Percentiles rank a stretch among this genome's conserved stretches.
Conservation (phyloP, 352 stramenopile species). For the Globisporangium uncinulatum region DNA sequence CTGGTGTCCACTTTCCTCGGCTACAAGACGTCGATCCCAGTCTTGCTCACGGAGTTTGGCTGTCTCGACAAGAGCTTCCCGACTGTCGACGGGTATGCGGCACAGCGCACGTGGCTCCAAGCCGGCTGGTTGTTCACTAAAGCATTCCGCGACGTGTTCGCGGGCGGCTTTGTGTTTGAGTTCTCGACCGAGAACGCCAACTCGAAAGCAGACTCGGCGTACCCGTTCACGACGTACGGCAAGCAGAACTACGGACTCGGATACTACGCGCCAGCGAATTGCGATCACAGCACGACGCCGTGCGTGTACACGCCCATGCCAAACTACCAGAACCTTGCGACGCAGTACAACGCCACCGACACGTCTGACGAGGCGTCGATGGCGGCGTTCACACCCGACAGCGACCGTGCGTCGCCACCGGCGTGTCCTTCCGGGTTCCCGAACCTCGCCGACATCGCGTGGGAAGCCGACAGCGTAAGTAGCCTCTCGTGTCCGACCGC, state of each 20-base stretch:
- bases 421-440: conserved; percentile 19
- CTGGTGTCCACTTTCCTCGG: conserved; percentile 51
- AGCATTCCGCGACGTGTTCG: conserved; percentile 48
- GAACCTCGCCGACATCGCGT: conserved; percentile 26
- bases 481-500: conserved; percentile 21
- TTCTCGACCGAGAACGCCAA: conserved; percentile 78
- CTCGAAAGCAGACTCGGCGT: conserved; percentile 38
- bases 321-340: conserved; percentile 63
- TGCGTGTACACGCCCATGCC: conserved; percentile 77
- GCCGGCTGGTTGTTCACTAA: conserved; percentile 46
- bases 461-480: conserved; percentile 31
- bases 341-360: conserved; percentile 40
- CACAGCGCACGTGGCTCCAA: conserved; percentile 61
- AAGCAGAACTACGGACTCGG: conserved; percentile 83
- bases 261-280: conserved; percentile 72
- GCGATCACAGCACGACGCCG: conserved; percentile 41
- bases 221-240: conserved; percentile 70
- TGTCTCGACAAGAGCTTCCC: conserved; percentile 62
- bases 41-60: conserved; percentile 81
- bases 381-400: conserved; percentile 28
- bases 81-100: conserved; percentile 48
- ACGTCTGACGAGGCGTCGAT: conserved; percentile 25
- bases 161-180: conserved; percentile 75
- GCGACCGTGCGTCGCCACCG: conserved; percentile 19
- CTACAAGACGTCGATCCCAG: conserved; percentile 63